Conservation (phyloP, 768 basidiomycete species). For the Lenzites betulinus region DNA sequence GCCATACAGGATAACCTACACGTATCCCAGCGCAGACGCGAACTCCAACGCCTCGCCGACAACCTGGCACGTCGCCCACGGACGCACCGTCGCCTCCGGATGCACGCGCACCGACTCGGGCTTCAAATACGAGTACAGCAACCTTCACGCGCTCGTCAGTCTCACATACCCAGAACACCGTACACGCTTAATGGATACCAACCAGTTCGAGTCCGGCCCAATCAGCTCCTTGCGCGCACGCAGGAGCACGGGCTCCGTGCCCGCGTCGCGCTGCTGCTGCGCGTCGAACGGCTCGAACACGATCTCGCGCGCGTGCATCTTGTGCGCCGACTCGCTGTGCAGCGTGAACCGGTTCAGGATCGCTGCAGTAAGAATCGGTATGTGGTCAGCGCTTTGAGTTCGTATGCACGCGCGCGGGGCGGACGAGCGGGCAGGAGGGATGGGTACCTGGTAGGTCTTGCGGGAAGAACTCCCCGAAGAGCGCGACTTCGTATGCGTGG, state of each 20-base stretch:
- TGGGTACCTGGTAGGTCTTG: slow-evolving; percentile 52
- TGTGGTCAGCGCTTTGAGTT: neutral
- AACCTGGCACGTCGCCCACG: slow-evolving; percentile 81
- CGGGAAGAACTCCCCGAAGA: slow-evolving; percentile 81
- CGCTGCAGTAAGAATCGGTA: slow-evolving; percentile 40
- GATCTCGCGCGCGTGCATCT: slow-evolving; percentile 75
- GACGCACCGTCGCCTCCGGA: slow-evolving; percentile 84
- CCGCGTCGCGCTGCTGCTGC: slow-evolving; percentile 58
- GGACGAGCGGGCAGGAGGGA: neutral
- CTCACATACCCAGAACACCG: too few species aligned
- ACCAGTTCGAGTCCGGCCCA: slow-evolving; percentile 69
- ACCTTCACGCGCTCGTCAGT: slow-evolving; percentile 55
- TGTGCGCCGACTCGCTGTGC: slow-evolving; percentile 74
- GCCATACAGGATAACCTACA: slow-evolving; percentile 42
- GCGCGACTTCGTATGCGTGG: slow-evolving; percentile 77
- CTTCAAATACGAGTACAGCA: slow-evolving; percentile 77
- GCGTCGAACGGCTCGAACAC: slow-evolving; percentile 81
- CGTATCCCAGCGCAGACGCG: slow-evolving; percentile 77
- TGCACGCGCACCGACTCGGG: slow-evolving; percentile 84
- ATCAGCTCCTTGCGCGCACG: slow-evolving; percentile 76
- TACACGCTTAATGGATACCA: too few species aligned
- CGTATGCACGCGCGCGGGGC: too few species aligned
- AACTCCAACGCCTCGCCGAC: slow-evolving; percentile 80
- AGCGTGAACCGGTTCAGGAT: slow-evolving; percentile 83
- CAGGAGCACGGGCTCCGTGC: slow-evolving; percentile 66